phyloP scores from a whole-genome alignment of 495 filamentous ascomycete species.

The Podospora comata region DNA sequence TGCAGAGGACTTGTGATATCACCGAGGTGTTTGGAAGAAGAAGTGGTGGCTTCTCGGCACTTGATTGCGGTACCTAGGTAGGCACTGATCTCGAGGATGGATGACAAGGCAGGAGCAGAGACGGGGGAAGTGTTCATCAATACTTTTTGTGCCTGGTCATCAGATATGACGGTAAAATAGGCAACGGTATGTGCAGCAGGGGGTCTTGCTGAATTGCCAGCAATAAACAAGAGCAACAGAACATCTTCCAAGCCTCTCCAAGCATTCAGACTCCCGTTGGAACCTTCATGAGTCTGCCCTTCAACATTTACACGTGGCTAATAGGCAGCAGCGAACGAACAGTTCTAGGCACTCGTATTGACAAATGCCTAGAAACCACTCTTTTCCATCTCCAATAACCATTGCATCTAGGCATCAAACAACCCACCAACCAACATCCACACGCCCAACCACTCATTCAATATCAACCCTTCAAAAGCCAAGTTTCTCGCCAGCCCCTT shows the following conservation, averaged over 20 bases:
- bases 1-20: background rate
- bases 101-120: background rate
- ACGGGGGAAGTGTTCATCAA: too few species aligned
- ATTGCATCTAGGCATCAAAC: background rate
- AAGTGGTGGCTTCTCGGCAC: background rate
- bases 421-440: background rate
- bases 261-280: too few species aligned
- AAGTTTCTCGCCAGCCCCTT: too few species aligned
- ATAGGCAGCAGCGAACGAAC: background rate
- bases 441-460: background rate
- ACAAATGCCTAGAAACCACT: background rate
- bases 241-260: too few species aligned
- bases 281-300: too few species aligned
- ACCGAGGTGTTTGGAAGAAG: background rate
- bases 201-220: too few species aligned
- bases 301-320: too few species aligned
- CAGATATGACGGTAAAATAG: too few species aligned
- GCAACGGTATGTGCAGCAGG: too few species aligned
- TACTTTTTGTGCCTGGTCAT: too few species aligned
- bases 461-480: background rate
- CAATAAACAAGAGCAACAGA: too few species aligned
- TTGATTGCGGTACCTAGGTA: background rate
- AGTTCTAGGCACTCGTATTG: background rate
- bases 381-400: background rate
- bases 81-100: background rate